Percentiles rank a stretch among this genome's conserved stretches.
Evolutionary conservation across 768 basidiomycete species (phyloP).

Genomic region (Punctularia strigosozonata): DNA sequence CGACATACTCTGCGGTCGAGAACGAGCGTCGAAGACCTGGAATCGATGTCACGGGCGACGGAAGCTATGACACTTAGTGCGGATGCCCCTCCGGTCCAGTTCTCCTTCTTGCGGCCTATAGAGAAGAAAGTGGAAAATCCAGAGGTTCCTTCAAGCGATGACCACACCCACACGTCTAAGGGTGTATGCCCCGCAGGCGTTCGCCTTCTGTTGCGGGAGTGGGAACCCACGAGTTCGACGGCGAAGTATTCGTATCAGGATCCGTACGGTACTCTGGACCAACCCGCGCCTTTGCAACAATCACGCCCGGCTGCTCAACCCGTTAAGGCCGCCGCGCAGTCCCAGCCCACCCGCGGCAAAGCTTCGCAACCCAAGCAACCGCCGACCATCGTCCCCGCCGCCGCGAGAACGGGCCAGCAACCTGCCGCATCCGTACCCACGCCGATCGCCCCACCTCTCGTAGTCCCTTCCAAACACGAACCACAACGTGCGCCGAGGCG

Average conservation of each 20-base stretch:
- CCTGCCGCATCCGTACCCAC: not conserved
- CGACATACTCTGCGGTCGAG: too few species aligned
- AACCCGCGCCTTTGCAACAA: too few species aligned
- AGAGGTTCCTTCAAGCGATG: not conserved
- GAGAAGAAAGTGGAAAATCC: constrained; percentile 15
- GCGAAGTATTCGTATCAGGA: constrained; percentile 39
- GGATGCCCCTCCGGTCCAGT: constrained; percentile 45
- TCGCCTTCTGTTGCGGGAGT: constrained; percentile 53
- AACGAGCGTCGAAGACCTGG: constrained; percentile 28
- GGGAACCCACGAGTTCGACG: constrained; percentile 47
- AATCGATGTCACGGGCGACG: constrained; percentile 45
- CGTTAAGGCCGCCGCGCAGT: too few species aligned
- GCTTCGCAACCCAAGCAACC: too few species aligned
- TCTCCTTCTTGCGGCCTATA: constrained; percentile 50
- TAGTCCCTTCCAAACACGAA: constrained; percentile 10
- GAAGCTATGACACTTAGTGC: constrained; percentile 33
- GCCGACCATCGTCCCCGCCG: not conserved
- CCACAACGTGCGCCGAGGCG: too few species aligned
- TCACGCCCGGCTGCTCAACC: too few species aligned
- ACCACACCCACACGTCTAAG: not conserved
- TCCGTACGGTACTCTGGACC: constrained; percentile 40
- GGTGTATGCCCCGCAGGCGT: constrained; percentile 36
- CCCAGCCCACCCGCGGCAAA: too few species aligned
- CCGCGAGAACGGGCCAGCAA: not conserved
- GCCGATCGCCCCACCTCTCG: constrained; percentile 11